phyloP scores from a whole-genome alignment of 75 land plant species.

The Pinus taeda region DNA sequence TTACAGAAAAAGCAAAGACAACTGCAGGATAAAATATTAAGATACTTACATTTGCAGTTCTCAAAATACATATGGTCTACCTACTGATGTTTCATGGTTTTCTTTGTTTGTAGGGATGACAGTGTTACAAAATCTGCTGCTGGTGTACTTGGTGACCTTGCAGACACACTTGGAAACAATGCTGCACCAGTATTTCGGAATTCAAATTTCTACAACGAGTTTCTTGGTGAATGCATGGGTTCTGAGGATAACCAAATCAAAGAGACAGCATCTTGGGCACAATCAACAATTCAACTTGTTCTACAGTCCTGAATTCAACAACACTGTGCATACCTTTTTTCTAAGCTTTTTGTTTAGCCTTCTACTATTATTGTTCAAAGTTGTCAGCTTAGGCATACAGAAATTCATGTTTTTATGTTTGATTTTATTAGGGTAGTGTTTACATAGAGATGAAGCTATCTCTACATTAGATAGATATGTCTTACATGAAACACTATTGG shows the following conservation, averaged over 20 bases:
- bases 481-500: conserved; percentile 6
- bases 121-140: conserved; percentile 84
- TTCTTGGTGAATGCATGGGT: conserved; percentile 57
- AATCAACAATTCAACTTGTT: conserved; percentile 43
- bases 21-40: too few species aligned
- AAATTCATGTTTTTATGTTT: conserved; percentile 1
- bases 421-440: conserved; percentile 3
- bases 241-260: conserved; percentile 71
- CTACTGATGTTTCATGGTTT: background rate
- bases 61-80: too few species aligned
- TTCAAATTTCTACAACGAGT: conserved; percentile 46
- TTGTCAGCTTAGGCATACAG: background rate
- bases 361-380: conserved; percentile 4
- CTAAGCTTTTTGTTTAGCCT: background rate
- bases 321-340: background rate
- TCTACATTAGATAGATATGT: background rate
- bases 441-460: background rate
- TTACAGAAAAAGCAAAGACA: too few species aligned
- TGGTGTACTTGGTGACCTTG: conserved; percentile 87
- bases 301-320: conserved; percentile 13
- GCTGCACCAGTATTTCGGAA: conserved; percentile 43
- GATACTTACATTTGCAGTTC: too few species aligned
- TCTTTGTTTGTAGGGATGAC: conserved; percentile 59
- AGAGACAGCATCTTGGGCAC: conserved; percentile 84
- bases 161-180: conserved; percentile 73